phyloP scores from a whole-genome alignment of 148 eudicot species.

The Tetragonia tetragonoides region DNA sequence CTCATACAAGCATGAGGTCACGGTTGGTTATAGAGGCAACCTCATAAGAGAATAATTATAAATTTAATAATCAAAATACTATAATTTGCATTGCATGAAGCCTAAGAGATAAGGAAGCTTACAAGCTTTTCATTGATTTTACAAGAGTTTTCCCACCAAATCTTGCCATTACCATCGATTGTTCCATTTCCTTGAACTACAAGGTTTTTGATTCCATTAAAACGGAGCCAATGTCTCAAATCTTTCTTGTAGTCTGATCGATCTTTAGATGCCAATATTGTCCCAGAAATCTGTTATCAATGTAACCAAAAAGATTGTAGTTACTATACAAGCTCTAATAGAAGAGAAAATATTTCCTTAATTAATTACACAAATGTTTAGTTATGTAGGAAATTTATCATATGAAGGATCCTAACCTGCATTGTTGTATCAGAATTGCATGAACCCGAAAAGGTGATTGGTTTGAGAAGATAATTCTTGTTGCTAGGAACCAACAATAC shows the following conservation, averaged over 20 bases:
- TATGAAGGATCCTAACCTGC: too few relatives aligned
- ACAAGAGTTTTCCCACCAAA: slow-evolving; percentile 88
- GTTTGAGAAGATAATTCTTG: slow-evolving; percentile 54
- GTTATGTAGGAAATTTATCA: too few relatives aligned
- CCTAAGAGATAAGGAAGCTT: slow-evolving; percentile 4
- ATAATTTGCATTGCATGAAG: too few relatives aligned
- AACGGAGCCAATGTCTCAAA: slow-evolving; percentile 48
- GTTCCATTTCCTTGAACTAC: slow-evolving; percentile 57
- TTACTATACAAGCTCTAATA: not conserved
- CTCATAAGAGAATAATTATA: not conserved
- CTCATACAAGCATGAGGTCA: too few relatives aligned
- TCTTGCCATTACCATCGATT: slow-evolving; percentile 65
- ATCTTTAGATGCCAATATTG: slow-evolving; percentile 47
- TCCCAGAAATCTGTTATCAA: slow-evolving; percentile 52
- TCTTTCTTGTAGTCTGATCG: slow-evolving; percentile 44
- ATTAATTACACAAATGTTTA: not conserved
- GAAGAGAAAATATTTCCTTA: not conserved
- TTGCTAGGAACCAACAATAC: slow-evolving; percentile 38
- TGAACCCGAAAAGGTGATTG: slow-evolving; percentile 55
- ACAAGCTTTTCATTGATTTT: slow-evolving; percentile 53
- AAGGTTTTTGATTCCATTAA: slow-evolving; percentile 39
- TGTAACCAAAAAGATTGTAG: not conserved
- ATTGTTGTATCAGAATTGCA: slow-evolving; percentile 48
- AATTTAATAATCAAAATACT: too few relatives aligned
- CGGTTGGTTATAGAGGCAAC: too few relatives aligned